These are phyloP conservation scores for Myriosclerotinia duriaeana DNA, from an alignment of 2,329 filamentous ascomycete species.

Conservation along the genomic window DNA sequence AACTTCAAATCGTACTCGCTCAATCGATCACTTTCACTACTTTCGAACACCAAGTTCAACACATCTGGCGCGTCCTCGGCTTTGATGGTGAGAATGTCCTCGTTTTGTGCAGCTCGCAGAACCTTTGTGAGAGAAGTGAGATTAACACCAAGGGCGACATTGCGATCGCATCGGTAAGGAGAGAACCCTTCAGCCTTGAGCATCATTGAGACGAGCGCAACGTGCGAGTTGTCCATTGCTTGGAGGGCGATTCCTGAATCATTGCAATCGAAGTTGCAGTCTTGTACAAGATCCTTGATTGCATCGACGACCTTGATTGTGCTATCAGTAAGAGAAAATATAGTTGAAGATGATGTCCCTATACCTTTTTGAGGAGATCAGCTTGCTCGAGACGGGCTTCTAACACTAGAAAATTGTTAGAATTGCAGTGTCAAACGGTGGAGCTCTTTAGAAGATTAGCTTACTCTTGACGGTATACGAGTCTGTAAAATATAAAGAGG, in stretches of 20 bases:
- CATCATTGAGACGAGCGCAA: slow-evolving; percentile 98
- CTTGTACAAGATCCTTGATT: slow-evolving; percentile 98
- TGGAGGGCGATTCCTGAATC: slow-evolving; percentile 97
- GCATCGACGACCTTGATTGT: slow-evolving; percentile 81
- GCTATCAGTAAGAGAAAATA: slow-evolving; percentile 30
- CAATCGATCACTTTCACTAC: slow-evolving; percentile 78
- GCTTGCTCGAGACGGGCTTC: slow-evolving; percentile 98
- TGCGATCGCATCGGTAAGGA: slow-evolving; percentile 96
- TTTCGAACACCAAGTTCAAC: slow-evolving; percentile 95
- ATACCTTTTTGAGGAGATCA: slow-evolving; percentile 87
- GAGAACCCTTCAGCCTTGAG: slow-evolving; percentile 93
- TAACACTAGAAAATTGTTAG: slow-evolving; percentile 58
- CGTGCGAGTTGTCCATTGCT: slow-evolving; percentile 99
- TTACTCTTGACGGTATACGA: slow-evolving; percentile 15
- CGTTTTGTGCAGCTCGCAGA: slow-evolving; percentile 86
- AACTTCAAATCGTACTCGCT: slow-evolving; percentile 99
- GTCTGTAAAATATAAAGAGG: not conserved
- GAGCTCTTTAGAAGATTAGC: not conserved
- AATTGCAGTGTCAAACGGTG: slow-evolving; percentile 1
- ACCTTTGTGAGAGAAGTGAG: slow-evolving; percentile 96
- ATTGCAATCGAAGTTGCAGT: slow-evolving; percentile 99
- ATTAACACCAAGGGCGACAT: slow-evolving; percentile 97
- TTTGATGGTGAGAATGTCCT: slow-evolving; percentile 94
- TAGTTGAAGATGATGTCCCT: not conserved
- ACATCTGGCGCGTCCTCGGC: slow-evolving; percentile 95